A percentile compares a stretch with the other conserved stretches of the same genome.
These are phyloP conservation scores for Salix exigua DNA, from an alignment of 345 rosid genomes.

Conservation along the genomic window DNA sequence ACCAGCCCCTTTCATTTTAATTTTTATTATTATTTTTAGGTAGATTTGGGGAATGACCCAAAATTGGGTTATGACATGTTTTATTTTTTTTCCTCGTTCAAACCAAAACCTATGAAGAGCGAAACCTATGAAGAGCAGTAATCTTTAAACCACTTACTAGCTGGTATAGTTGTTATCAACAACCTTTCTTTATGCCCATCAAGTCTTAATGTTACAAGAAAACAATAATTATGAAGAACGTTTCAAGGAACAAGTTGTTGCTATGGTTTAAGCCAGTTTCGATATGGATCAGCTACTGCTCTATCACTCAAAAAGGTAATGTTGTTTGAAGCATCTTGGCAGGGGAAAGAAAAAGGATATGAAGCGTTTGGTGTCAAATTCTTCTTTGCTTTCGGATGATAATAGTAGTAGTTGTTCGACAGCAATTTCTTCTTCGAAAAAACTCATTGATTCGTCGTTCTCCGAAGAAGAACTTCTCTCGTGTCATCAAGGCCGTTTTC, in stretches of 20 bases:
- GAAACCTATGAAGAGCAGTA: too few relatives aligned
- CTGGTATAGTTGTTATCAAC: background rate
- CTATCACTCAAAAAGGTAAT: background rate
- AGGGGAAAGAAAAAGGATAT: background rate
- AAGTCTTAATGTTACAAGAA: background rate
- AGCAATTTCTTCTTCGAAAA: background rate
- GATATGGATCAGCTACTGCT: slow-evolving; percentile 28
- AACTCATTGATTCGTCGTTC: slow-evolving; percentile 13
- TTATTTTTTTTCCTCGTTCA: background rate
- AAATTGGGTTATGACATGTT: too few relatives aligned
- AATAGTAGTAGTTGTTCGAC: background rate
- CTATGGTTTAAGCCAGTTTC: slow-evolving; percentile 43
- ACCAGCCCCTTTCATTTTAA: too few relatives aligned
- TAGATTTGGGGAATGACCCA: too few relatives aligned
- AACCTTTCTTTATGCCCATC: background rate
- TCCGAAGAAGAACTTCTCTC: slow-evolving; percentile 26
- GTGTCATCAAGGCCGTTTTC: slow-evolving; percentile 31
- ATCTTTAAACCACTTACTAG: background rate
- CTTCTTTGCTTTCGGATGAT: background rate
- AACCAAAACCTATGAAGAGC: background rate
- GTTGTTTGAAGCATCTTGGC: background rate
- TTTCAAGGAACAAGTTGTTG: slow-evolving; percentile 37
- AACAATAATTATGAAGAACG: slow-evolving; percentile 19
- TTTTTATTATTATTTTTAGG: too few relatives aligned
- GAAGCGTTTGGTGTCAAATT: background rate